phyloP scores from a whole-genome alignment of 2,329 filamentous ascomycete genomes.

The Endothia cerciana region DNA sequence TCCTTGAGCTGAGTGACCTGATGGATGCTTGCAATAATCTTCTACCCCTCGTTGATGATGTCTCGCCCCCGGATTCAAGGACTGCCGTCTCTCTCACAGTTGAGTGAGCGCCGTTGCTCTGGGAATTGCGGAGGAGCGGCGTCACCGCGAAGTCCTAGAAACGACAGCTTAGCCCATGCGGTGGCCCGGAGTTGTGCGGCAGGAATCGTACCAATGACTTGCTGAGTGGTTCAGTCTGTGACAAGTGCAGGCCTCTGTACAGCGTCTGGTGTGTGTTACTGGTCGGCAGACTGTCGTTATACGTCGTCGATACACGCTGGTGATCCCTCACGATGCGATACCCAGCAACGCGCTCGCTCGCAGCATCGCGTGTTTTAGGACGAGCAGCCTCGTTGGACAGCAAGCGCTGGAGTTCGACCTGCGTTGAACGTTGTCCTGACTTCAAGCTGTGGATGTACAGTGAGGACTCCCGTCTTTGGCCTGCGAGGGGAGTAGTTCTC shows the following conservation, averaged over 20 bases:
- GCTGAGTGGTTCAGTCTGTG: background rate
- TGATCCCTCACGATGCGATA: constrained; percentile 2
- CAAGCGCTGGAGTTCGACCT: constrained; percentile 10
- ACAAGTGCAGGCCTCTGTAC: background rate
- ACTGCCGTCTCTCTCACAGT: background rate
- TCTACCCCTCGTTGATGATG: background rate
- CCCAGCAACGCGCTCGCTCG: constrained; percentile 7
- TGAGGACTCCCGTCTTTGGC: background rate
- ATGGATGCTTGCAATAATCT: background rate
- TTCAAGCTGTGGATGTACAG: background rate
- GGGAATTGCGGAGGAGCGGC: too few relatives aligned
- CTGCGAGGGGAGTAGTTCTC: background rate
- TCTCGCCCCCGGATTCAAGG: background rate
- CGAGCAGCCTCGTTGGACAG: constrained; percentile 3
- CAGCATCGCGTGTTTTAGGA: constrained; percentile 4
- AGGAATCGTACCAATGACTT: background rate
- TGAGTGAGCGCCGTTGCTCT: background rate
- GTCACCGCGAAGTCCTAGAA: background rate
- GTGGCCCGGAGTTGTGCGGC: background rate
- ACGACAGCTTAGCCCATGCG: background rate
- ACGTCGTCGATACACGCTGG: background rate
- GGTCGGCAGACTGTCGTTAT: background rate
- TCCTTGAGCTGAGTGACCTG: constrained; percentile 8
- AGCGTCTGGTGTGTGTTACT: background rate
- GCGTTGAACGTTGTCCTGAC: constrained; percentile 1